phyloP scores from a whole-genome alignment of 2,329 filamentous ascomycete genomes.

The Biscogniauxia mediterranea region DNA sequence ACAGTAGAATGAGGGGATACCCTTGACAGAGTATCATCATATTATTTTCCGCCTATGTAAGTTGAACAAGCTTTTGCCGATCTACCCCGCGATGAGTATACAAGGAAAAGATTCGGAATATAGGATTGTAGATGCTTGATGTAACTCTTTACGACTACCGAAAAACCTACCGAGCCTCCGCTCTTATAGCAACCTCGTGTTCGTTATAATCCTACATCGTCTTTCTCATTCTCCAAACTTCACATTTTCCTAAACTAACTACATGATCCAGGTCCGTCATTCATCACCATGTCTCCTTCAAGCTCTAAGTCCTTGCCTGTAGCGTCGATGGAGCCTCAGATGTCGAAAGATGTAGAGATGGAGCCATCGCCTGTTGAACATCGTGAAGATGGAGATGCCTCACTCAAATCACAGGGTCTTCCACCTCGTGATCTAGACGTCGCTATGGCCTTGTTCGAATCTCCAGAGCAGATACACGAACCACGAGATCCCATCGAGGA shows the following conservation, averaged over 20 bases:
- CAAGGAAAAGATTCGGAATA: no score
- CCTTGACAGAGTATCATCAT: background rate
- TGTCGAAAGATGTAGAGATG: conserved; percentile 12
- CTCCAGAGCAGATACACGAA: conserved; percentile 25
- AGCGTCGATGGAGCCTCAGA: background rate
- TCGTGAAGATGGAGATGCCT: conserved; percentile 6
- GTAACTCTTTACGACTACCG: background rate
- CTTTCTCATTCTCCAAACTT: background rate
- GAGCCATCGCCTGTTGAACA: conserved; percentile 6
- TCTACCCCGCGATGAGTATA: background rate
- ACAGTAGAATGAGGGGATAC: background rate
- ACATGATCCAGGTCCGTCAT: background rate
- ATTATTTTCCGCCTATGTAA: background rate
- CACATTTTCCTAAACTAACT: background rate
- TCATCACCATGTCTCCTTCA: background rate
- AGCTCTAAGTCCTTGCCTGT: background rate
- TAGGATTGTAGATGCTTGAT: no score
- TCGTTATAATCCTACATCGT: background rate
- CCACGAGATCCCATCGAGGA: conserved; percentile 22
- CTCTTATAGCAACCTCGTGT: background rate
- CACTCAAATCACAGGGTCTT: conserved; percentile 1
- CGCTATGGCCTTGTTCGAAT: conserved; percentile 24
- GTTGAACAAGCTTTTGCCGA: background rate
- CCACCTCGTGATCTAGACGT: conserved; percentile 20
- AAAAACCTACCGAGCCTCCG: background rate